phyloP scores from a whole-genome alignment of 164 flowering plant species.

The Aristolochia contorta region DNA sequence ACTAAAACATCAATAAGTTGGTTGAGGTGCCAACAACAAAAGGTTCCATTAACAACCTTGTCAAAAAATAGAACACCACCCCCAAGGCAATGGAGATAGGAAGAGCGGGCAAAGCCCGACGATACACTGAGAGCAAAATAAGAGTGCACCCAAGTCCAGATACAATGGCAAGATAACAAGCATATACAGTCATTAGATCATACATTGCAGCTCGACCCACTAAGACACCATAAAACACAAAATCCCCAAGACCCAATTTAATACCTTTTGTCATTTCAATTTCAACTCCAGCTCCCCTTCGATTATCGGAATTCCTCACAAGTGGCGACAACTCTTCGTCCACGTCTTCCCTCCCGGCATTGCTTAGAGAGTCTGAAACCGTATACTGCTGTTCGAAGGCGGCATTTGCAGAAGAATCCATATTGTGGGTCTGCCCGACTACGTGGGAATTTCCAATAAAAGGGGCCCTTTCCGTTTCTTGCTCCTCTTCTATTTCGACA shows the following conservation, averaged over 20 bases:
- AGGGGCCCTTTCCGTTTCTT: conserved; percentile 33
- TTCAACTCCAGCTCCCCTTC: neutral
- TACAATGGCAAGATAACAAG: conserved; percentile 91
- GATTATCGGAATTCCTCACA: conserved; percentile 20
- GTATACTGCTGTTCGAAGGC: neutral
- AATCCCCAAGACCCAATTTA: conserved; percentile 91
- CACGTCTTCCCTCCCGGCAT: no score
- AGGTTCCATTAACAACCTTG: conserved; percentile 85
- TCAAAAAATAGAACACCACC: conserved; percentile 76
- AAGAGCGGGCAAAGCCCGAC: conserved; percentile 79
- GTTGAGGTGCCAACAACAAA: conserved; percentile 77
- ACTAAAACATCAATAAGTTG: conserved; percentile 73
- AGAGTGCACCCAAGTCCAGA: conserved; percentile 92
- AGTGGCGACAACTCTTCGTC: conserved; percentile 29
- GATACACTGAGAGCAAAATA: conserved; percentile 67
- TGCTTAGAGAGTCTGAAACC: conserved; percentile 12
- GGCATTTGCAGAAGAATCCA: no score
- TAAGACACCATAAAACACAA: conserved; percentile 83
- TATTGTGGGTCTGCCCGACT: neutral
- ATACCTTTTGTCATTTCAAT: conserved; percentile 36
- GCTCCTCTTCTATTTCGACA: conserved; percentile 19
- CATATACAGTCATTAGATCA: conserved; percentile 95
- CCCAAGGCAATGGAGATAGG: conserved; percentile 85
- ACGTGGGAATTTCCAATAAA: conserved; percentile 24
- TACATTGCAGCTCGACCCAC: conserved; percentile 99